A percentile compares a stretch with the other conserved stretches of the same genome.
phyloP scores from a whole-genome alignment of 352 stramenopile species.

The Phytophthora ohioensis region DNA sequence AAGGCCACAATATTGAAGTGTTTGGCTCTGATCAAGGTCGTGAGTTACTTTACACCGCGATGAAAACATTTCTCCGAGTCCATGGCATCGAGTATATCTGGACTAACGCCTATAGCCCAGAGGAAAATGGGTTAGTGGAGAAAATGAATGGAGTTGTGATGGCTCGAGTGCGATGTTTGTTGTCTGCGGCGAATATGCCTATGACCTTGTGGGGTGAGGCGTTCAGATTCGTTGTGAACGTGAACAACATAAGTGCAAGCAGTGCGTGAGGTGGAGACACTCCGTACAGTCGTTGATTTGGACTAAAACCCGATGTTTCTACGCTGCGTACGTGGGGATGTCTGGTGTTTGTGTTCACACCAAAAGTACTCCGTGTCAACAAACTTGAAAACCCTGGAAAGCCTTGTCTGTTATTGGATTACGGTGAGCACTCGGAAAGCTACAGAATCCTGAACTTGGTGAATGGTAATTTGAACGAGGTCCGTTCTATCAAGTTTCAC shows the following conservation, averaged over 20 bases:
- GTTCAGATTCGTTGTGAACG: conserved; percentile 6
- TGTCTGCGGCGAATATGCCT: conserved; percentile 3
- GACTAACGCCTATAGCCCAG: conserved; percentile 11
- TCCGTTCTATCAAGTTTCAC: neutral
- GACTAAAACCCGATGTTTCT: neutral
- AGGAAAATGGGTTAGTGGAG: conserved; percentile 15
- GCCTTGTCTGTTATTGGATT: neutral
- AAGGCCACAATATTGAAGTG: conserved; percentile 5
- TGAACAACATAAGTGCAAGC: neutral
- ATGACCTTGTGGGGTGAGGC: conserved; percentile 6
- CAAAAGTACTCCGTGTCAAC: neutral
- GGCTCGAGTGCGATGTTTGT: conserved; percentile 6
- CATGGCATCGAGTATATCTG: conserved; percentile 5
- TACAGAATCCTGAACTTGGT: conserved; percentile 1
- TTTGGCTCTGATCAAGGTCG: conserved; percentile 15
- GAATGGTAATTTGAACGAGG: conserved; percentile 8
- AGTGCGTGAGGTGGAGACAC: neutral
- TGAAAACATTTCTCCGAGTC: conserved; percentile 2
- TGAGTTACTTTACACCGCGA: neutral
- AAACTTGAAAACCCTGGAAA: conserved; percentile 9
- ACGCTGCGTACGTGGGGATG: neutral
- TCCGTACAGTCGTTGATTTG: neutral
- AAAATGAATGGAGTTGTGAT: conserved; percentile 16
- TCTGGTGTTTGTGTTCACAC: neutral
- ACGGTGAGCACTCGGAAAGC: conserved; percentile 4